Evolutionary conservation across 148 eudicot species (phyloP), one percentile per base, ranked within the genome.

Genomic region (Fagopyrum esculentum): DNA sequence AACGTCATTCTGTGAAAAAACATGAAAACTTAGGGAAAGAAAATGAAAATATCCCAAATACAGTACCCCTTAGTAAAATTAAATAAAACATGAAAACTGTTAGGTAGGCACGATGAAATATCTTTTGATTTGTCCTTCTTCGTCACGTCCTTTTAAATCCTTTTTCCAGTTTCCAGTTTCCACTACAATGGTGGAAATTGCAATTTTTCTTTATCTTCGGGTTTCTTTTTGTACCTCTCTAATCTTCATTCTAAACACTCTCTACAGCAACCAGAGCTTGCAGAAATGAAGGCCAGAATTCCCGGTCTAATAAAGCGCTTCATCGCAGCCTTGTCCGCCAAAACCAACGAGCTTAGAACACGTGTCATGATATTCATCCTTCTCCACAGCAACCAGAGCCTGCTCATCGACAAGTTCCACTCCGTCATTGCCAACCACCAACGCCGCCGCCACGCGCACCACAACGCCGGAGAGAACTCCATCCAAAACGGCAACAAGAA

Each of bases 291-390:
- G 80, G 71, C 40, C 46, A 82, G 75, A 16, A 17, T 69, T 50
- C 79, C 79, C 22, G 80, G 77, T 75, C 66, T 84, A 35, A 9
- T 84, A 71, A 81, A 84, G 84, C 80, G 82, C 52, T 75, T 84
- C 72, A 59, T 77, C 26, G 64, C 72, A 3, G 87, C 84, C 35
- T 75, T 81, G 48, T 84, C 84, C 7, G 75, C 61, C 73, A 84
- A 79, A 77, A 81, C 79, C 40, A 79, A 81, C 10, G 82, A 79
- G 63, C 26, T 84, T 57, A 79, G 82, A 44, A 77, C 80, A 51
- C 87, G 82, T 16, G 7, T 84, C 16, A 84, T 81, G 84, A 84
- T 84, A 19, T 84, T 81, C 78, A 75, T 84, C 64, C 78, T 84
- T 3, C 73, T 84, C 71, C 71, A 66, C 72, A 35, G 79, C 5